Evolutionary conservation across 75 land plant genomes (phyloP), one percentile per base, ranked within the genome.

Genomic region (Gnetum montanum): DNA sequence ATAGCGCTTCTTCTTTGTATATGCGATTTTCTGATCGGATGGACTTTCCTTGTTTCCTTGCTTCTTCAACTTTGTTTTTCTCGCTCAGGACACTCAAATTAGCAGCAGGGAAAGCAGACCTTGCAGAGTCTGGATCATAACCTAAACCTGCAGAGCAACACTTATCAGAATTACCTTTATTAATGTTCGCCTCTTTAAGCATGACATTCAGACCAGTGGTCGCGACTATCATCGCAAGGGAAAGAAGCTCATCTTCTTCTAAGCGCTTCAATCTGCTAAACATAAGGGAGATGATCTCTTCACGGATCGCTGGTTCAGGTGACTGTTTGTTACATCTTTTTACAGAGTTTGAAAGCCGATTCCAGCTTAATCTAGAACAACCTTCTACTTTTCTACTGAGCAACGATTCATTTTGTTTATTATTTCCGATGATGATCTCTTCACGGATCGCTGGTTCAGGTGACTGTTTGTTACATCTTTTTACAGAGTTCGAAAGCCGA

Each of bases 121-220:
- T 30, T 70, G 93, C 48, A 84, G 80, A 12, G 84, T 69, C 49
- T 76, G 60, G 19, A 80, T 48, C n/a, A 12, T 77, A 46, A 24
- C 49, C 76, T 46, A 77, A 40, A 51, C 77, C 43, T 45, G 46
- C 66, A 33, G 55, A 33, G 34, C 29, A 20, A 36, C 55, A 50
- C 57, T n/a, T 15, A 58, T 20, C 40, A 26, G 54, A 37, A 28
- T 35, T 56, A 30, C 47, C 78, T 59, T 44, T 57, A 53, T 40
- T 64, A 20, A 44, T 68, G 49, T 50, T 61, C 45, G 70, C 67
- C 29, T 77, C 77, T 28, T 65, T 67, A 22, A 90, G 71, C 25
- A 84, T 82, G n/a, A 78, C 90, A 74, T 69, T 77, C 20, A 90
- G 60, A 29, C 96, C 96, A 61, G 86, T 71, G 36, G 91, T 90